Evolutionary conservation across 345 rosid genomes (phyloP).

Genomic region (Laguncularia racemosa): DNA sequence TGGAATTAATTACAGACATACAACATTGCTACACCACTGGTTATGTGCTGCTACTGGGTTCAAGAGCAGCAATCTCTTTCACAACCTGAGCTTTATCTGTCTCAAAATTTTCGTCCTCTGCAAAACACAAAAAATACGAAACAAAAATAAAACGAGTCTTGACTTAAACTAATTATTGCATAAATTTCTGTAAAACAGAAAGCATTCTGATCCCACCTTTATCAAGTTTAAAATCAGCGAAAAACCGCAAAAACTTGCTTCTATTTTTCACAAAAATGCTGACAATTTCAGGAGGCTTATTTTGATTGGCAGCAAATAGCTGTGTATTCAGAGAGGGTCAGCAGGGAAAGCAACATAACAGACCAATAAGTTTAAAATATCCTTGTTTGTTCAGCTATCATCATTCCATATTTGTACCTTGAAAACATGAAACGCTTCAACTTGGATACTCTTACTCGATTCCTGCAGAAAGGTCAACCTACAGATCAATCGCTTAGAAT

Average conservation of each 20-base stretch:
- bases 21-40: not conserved
- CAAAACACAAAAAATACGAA: slow-evolving; percentile 2
- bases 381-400: not conserved
- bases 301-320: slow-evolving; percentile 78
- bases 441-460: slow-evolving; percentile 89
- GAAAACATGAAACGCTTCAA: slow-evolving; percentile 96
- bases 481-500: not conserved
- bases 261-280: slow-evolving; percentile 53
- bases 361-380: not conserved
- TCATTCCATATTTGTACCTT: slow-evolving; percentile 38
- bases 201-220: slow-evolving; percentile 37
- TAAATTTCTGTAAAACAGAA: not conserved
- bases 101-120: slow-evolving; percentile 96
- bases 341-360: not conserved
- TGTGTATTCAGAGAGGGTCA: slow-evolving; percentile 9
- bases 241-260: slow-evolving; percentile 68
- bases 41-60: slow-evolving; percentile 27
- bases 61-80: slow-evolving; percentile 79
- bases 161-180: not conserved
- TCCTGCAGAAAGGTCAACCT: slow-evolving; percentile 45
- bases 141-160: not conserved
- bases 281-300: slow-evolving; percentile 61
- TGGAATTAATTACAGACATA: no score
- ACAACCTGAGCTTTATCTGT: slow-evolving; percentile 92
- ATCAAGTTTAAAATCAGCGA: slow-evolving; percentile 62